phyloP scores from a whole-genome alignment of 163 green algal genomes.

The Volvox carteri region DNA sequence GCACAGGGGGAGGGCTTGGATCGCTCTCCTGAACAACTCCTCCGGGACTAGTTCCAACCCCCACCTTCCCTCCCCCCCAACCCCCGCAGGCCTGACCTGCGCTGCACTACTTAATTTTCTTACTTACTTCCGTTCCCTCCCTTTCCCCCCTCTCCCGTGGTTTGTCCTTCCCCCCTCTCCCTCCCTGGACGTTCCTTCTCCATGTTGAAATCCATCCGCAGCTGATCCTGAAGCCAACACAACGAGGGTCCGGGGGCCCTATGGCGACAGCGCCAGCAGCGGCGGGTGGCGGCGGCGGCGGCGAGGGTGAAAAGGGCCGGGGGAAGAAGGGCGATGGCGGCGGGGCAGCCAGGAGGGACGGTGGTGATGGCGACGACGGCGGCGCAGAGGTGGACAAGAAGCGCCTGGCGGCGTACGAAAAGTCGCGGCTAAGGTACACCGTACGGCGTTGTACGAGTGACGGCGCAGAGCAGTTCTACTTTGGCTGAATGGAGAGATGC shows the following conservation, averaged over 20 bases:
- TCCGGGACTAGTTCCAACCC: no score
- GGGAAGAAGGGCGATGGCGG: not conserved
- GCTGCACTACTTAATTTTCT: no score
- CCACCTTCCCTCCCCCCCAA: no score
- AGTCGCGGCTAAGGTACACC: conserved; percentile 83
- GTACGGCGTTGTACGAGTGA: not conserved
- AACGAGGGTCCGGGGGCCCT: not conserved
- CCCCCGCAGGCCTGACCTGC: no score
- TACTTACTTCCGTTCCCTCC: not conserved
- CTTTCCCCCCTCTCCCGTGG: no score
- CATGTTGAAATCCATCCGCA: no score
- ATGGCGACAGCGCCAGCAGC: not conserved
- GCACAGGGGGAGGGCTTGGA: no score
- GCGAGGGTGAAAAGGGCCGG: not conserved
- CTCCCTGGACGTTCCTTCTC: not conserved
- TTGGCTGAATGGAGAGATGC: no score
- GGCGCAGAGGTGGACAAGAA: conserved; percentile 74
- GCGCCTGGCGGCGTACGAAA: conserved; percentile 86
- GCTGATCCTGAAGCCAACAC: conserved; percentile 37
- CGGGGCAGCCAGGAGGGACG: not conserved
- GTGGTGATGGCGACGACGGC: conserved; percentile 56
- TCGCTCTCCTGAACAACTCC: no score
- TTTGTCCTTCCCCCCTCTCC: not conserved
- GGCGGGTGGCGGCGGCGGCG: no score
- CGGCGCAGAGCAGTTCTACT: no score